phyloP scores from a whole-genome alignment of 2,329 filamentous ascomycete species.

The Monilinia vaccinii-corymbosi region DNA sequence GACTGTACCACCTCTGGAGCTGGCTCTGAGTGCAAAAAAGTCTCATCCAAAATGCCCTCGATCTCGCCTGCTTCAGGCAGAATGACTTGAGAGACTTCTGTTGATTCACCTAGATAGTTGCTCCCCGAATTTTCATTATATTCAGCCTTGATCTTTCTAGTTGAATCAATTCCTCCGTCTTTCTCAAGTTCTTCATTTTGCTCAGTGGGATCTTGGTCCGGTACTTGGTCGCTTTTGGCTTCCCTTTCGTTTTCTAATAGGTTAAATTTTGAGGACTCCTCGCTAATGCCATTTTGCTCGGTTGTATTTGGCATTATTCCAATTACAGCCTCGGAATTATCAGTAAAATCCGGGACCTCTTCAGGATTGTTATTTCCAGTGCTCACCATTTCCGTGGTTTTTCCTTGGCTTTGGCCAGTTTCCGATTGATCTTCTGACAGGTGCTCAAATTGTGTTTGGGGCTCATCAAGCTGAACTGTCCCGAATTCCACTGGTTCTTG shows the following conservation, averaged over 20 bases:
- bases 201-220: background rate
- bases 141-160: background rate
- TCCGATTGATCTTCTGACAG: background rate
- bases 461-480: background rate
- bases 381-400: background rate
- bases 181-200: background rate
- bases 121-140: background rate
- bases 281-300: background rate
- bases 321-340: background rate
- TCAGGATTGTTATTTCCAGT: background rate
- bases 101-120: too few species aligned
- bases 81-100: background rate
- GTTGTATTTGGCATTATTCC: background rate
- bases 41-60: background rate
- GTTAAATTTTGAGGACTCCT: background rate
- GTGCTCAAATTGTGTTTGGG: background rate
- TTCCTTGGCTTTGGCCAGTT: background rate
- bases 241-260: background rate
- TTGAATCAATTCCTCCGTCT: background rate
- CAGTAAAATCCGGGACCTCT: background rate
- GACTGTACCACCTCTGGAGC: background rate
- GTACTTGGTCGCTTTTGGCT: background rate
- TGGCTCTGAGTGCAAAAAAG: background rate
- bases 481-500: background rate
- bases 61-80: background rate